Percentiles rank a stretch among this genome's conserved stretches.
These are phyloP conservation scores for Fomitiporia mediterranea DNA, from an alignment of 1,284 basidiomycete genomes.

Conservation along the genomic window DNA sequence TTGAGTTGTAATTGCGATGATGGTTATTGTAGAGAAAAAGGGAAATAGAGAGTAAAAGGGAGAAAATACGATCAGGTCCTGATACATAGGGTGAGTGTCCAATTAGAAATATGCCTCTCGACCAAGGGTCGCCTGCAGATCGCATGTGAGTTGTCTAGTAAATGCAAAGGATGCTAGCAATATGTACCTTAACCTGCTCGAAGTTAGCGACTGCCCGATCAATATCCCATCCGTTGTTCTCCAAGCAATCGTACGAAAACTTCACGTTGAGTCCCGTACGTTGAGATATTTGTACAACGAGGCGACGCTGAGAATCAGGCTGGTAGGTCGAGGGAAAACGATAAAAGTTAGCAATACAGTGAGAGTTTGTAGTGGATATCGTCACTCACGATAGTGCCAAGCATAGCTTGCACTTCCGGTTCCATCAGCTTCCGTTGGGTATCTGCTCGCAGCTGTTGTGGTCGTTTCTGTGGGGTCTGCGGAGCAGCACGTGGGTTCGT, in stretches of 20 bases:
- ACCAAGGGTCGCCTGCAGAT: constrained; percentile 10
- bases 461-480: constrained; percentile 21
- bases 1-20: background rate
- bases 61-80: background rate
- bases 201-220: constrained; percentile 77
- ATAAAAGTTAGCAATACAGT: constrained; percentile 10
- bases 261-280: constrained; percentile 72
- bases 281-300: constrained; percentile 63
- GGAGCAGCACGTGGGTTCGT: background rate
- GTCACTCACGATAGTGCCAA: constrained; percentile 53
- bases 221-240: constrained; percentile 77
- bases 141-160: background rate
- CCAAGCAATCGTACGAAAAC: constrained; percentile 77
- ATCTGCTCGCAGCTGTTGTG: constrained; percentile 23
- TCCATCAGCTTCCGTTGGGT: constrained; percentile 23
- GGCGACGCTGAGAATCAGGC: constrained; percentile 62
- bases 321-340: constrained; percentile 32
- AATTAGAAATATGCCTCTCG: constrained; percentile 16
- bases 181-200: constrained; percentile 70
- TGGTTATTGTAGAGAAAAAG: background rate
- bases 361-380: constrained; percentile 13
- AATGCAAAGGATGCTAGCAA: background rate
- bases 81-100: background rate
- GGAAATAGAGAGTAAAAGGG: background rate
- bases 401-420: constrained; percentile 39